Evolutionary conservation across 2,329 filamentous ascomycete species (phyloP), one percentile per base, ranked within the genome.

Genomic region (Talaromyces atroroseus): DNA sequence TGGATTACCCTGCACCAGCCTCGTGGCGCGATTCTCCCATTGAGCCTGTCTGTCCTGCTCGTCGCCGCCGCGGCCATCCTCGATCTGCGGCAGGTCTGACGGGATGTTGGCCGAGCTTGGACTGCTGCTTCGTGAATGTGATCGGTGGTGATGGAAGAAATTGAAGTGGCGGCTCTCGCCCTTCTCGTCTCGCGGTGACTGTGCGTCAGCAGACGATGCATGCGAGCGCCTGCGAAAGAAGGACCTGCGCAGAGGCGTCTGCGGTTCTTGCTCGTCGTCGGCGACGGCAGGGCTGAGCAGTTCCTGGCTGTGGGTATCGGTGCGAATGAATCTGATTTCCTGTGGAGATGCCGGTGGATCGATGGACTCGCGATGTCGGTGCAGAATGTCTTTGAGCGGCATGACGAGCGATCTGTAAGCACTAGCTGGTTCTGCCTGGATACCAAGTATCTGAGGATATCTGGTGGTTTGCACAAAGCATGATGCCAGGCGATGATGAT

Each of bases 21-120:
- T 83, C n/a, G 92, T 96, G 26, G 94, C 94, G 59, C 92, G 82
- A 76, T 89, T 87, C 79, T 97, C 94, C 94, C 94, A 99, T 74
- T 88, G 82, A 58, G 84, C 83, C 77, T 95, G 88, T 52, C 78
- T 75, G 24, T 81, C 79, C 61, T 79, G 74, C 58, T 70, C 74
- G 63, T 78, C 76, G 34, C 76, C 77, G 56, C 75, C 68, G 61
- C 75, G 71, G 65, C 77, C 70, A 7, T 46, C 14, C 62, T 74
- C 69, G 57, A 96, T 90, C 60, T 86, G 86, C 21, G 92, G 92
- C 52, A 97, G 80, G 73, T 95, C 82, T 53, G 81, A 73, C 1
- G 94, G 92, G 38, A 97, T 82, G 71, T 89, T 87, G 23, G 85
- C 82, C 59, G 90, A 73, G 42, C 63, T 64, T n/a, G 66, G 59